Percentiles rank a stretch among this genome's conserved stretches.
phyloP scores from a whole-genome alignment of 2,329 filamentous ascomycete genomes.

The Colletotrichum costaricense region DNA sequence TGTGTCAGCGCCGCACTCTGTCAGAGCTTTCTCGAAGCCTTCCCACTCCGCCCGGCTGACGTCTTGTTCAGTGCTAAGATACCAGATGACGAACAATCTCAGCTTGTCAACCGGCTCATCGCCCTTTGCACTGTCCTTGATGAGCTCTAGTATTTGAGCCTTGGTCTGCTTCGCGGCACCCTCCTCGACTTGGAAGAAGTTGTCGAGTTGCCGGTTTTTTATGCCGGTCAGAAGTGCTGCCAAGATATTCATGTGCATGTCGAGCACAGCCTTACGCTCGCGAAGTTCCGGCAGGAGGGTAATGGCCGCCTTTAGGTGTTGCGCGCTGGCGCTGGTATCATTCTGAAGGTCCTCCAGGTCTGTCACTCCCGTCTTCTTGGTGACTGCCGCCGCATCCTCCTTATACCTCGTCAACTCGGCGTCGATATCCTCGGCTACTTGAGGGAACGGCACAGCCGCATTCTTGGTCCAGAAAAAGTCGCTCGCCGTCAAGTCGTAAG shows the following conservation, averaged over 20 bases:
- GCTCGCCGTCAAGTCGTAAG: conserved; percentile 88
- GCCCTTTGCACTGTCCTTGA: conserved; percentile 85
- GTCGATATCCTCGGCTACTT: conserved; percentile 96
- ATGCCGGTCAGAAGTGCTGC: conserved; percentile 70
- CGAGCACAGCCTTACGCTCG: conserved; percentile 90
- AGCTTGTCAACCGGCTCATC: conserved; percentile 89
- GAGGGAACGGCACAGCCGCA: conserved; percentile 88
- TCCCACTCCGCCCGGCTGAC: conserved; percentile 84
- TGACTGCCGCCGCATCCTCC: conserved; percentile 93
- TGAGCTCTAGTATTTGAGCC: conserved; percentile 85
- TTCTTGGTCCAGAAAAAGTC: conserved; percentile 99
- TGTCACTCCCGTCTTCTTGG: conserved; percentile 92
- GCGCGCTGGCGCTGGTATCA: conserved; percentile 88
- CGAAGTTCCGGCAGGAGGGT: conserved; percentile 90
- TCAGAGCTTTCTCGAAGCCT: conserved; percentile 86
- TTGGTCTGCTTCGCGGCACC: conserved; percentile 92
- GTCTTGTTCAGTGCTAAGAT: conserved; percentile 91
- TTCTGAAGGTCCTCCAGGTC: conserved; percentile 93
- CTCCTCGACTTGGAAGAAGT: conserved; percentile 96
- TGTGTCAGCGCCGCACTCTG: conserved; percentile 79
- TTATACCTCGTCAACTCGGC: conserved; percentile 94
- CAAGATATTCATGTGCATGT: conserved; percentile 98
- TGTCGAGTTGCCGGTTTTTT: conserved; percentile 95
- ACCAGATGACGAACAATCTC: conserved; percentile 96
- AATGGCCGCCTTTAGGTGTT: conserved; percentile 96